Conservation (phyloP, 495 filamentous ascomycete species). For the Parathielavia hyrcaniae region DNA sequence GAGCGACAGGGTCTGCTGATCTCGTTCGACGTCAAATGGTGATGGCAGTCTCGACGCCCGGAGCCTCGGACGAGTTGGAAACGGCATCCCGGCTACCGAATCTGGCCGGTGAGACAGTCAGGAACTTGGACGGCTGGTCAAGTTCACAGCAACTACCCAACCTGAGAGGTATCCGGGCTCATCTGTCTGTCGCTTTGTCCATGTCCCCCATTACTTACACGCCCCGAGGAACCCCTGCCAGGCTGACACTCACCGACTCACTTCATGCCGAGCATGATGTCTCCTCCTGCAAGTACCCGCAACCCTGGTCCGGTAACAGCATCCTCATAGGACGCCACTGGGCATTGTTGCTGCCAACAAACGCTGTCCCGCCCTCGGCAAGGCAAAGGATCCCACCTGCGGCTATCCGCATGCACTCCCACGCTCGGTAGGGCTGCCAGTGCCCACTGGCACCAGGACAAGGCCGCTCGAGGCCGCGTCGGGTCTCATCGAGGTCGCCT, state of each 20-base stretch:
- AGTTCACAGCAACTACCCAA: constrained; percentile 4
- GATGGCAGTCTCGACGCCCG: constrained; percentile 1
- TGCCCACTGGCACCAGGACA: neutral
- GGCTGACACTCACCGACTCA: constrained; percentile 7
- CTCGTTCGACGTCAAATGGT: constrained; percentile 19
- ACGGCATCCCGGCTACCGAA: constrained; percentile 16
- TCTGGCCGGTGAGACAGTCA: constrained; percentile 17
- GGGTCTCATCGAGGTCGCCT: constrained; percentile 8
- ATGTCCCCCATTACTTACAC: neutral
- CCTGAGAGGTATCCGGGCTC: constrained; percentile 6
- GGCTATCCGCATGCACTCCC: constrained; percentile 10
- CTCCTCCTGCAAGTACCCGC: constrained; percentile 22
- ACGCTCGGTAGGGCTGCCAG: neutral
- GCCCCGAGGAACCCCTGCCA: neutral
- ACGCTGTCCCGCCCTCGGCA: constrained; percentile 14
- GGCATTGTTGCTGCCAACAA: constrained; percentile 7
- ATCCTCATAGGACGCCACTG: constrained; percentile 18
- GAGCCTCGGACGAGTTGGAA: constrained; percentile 4
- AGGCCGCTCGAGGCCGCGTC: constrained; percentile 7
- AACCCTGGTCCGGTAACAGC: neutral
- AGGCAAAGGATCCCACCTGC: constrained; percentile 7
- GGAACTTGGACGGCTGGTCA: neutral
- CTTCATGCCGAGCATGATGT: constrained; percentile 18
- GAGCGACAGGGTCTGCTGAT: constrained; percentile 30
- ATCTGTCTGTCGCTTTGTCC: constrained; percentile 21